These are phyloP conservation scores for Moesziomyces antarcticus DNA, from an alignment of 1,284 basidiomycete genomes.

Conservation along the genomic window DNA sequence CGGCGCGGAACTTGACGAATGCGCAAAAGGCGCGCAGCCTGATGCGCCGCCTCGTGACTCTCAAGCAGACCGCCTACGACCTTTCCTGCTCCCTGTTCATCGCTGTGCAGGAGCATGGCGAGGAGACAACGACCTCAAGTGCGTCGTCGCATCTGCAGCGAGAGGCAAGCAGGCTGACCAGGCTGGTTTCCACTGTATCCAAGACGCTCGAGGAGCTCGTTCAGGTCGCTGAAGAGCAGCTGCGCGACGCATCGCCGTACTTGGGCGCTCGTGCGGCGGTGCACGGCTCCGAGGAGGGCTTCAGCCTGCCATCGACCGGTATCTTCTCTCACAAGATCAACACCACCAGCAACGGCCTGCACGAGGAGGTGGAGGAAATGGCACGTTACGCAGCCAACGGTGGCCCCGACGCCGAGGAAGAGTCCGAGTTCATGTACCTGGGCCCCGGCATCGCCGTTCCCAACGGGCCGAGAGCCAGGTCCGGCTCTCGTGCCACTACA, in stretches of 20 bases:
- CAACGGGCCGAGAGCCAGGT: conserved; percentile 47
- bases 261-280: conserved; percentile 54
- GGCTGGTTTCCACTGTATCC: conserved; percentile 18
- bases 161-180: conserved; percentile 16
- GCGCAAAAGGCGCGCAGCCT: conserved; percentile 38
- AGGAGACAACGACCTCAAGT: background rate
- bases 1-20: conserved; percentile 31
- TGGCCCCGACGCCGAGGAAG: conserved; percentile 27
- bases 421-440: conserved; percentile 56
- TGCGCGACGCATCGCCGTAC: conserved; percentile 31
- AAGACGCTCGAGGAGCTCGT: conserved; percentile 30
- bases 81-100: conserved; percentile 36
- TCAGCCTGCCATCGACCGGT: conserved; percentile 31
- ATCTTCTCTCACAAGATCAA: conserved; percentile 34
- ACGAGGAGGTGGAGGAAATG: conserved; percentile 43
- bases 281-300: conserved; percentile 46
- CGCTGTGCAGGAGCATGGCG: conserved; percentile 38
- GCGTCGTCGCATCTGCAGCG: background rate
- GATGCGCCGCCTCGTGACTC: conserved; percentile 36
- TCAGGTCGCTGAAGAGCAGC: conserved; percentile 51
- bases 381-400: conserved; percentile 20
- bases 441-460: conserved; percentile 60
- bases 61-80: conserved; percentile 59
- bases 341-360: conserved; percentile 39
- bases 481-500: conserved; percentile 18